Conservation (phyloP, 2,329 filamentous ascomycete genomes). For the Ophiosphaerella narmari region DNA sequence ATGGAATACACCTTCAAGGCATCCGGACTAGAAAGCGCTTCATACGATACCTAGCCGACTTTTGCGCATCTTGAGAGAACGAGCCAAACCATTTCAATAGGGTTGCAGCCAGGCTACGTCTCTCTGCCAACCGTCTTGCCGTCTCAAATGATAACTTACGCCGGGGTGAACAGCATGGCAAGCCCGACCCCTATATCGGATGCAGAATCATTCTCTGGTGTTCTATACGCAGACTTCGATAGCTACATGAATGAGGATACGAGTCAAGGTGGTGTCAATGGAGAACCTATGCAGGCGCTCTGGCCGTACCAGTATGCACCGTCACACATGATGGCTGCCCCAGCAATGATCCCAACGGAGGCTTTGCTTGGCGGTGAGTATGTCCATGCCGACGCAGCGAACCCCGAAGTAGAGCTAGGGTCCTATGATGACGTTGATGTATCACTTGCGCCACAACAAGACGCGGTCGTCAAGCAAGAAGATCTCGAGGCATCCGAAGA, state of each 20-base stretch:
- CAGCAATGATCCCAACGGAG: constrained; percentile 20
- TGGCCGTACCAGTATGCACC: constrained; percentile 10
- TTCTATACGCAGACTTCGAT: constrained; percentile 5
- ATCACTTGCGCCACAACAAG: constrained; percentile 25
- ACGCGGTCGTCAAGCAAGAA: constrained; percentile 26
- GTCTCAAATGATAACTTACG: constrained; percentile 2
- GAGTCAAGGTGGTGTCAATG: constrained; percentile 1
- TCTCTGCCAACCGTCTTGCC: constrained; percentile 9
- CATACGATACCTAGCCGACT: constrained; percentile 14
- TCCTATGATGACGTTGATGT: constrained; percentile 18
- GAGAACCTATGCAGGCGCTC: constrained; percentile 7
- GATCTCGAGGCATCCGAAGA: constrained; percentile 23
- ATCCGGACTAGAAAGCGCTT: constrained; percentile 4
- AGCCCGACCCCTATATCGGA: constrained; percentile 3
- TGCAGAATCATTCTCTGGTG: constrained; percentile 6
- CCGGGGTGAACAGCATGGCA: constrained; percentile 4
- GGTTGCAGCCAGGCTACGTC: constrained; percentile 5
- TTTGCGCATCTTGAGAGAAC: constrained; percentile 4
- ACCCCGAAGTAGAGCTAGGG: constrained; percentile 9
- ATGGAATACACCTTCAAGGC: constrained; percentile 12
- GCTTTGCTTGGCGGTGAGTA: constrained; percentile 15
- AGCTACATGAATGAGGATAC: constrained; percentile 10
- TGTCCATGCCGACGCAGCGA: constrained; percentile 11
- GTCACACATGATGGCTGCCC: constrained; percentile 4
- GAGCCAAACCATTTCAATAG: constrained; percentile 4